Evolutionary conservation across 129 eudicot genomes (phyloP).

Genomic region (Flaveria brownii): DNA sequence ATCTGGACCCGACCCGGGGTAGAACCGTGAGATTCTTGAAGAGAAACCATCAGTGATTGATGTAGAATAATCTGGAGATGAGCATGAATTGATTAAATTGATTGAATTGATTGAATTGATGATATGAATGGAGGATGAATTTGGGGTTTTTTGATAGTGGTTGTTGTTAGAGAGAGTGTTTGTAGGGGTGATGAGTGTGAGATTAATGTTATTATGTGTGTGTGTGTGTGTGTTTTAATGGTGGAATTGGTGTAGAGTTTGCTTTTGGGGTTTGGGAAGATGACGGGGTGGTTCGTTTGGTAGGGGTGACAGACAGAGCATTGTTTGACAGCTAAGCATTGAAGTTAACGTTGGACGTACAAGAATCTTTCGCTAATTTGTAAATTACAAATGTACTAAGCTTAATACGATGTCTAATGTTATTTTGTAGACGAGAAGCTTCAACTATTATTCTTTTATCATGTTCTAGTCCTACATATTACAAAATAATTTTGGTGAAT

Average conservation of each 20-base stretch:
- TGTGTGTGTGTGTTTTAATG: not conserved
- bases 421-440: too few species aligned
- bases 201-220: too few species aligned
- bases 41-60: conserved; percentile 51
- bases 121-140: conserved; percentile 57
- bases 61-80: not conserved
- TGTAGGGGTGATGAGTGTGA: too few species aligned
- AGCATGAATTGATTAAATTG: conserved; percentile 43
- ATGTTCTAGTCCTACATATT: too few species aligned
- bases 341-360: conserved; percentile 20
- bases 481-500: too few species aligned
- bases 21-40: conserved; percentile 53
- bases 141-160: conserved; percentile 40
- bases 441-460: too few species aligned
- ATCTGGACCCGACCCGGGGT: conserved; percentile 46
- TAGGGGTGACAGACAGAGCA: conserved; percentile 30
- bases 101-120: not conserved
- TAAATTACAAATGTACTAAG: too few species aligned
- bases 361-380: not conserved
- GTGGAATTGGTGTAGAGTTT: conserved; percentile 9
- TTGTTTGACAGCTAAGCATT: conserved; percentile 34
- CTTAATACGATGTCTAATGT: too few species aligned
- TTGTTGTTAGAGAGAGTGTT: too few species aligned
- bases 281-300: conserved; percentile 13
- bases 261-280: conserved; percentile 34